Evolutionary conservation across 179 eudicot genomes (phyloP).

Genomic region (Kewa caespitosa): DNA sequence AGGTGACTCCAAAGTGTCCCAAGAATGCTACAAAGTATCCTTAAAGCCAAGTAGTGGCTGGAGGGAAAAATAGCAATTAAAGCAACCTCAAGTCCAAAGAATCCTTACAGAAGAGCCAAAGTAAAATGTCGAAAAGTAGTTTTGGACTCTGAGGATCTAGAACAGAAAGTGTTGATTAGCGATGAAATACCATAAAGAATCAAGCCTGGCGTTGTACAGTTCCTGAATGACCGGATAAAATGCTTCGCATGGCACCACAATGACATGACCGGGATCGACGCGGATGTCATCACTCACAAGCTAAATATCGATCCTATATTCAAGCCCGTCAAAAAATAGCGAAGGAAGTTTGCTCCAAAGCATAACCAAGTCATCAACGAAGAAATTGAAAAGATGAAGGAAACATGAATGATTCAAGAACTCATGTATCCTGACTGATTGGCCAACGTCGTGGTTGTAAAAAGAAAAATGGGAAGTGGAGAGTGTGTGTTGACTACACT

Average conservation of each 20-base stretch:
- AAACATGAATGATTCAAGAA: too few relatives aligned
- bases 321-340: constrained; percentile 6
- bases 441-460: constrained; percentile 13
- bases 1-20: not conserved
- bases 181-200: not conserved
- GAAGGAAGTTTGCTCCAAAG: constrained; percentile 12
- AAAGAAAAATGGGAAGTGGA: constrained; percentile 25
- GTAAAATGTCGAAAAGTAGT: too few relatives aligned
- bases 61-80: not conserved
- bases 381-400: too few relatives aligned
- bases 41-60: not conserved
- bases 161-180: too few relatives aligned
- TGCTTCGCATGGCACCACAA: constrained; percentile 17
- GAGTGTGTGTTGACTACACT: constrained; percentile 23
- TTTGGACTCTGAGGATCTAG: too few relatives aligned
- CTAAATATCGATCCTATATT: not conserved
- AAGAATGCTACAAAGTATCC: not conserved
- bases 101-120: not conserved
- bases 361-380: not conserved
- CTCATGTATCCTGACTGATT: not conserved
- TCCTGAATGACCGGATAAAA: not conserved
- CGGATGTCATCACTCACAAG: too few relatives aligned
- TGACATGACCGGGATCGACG: too few relatives aligned
- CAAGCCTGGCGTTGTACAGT: not conserved
- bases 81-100: not conserved